phyloP scores from a whole-genome alignment of 768 basidiomycete species.

The Sutorius australiensis region DNA sequence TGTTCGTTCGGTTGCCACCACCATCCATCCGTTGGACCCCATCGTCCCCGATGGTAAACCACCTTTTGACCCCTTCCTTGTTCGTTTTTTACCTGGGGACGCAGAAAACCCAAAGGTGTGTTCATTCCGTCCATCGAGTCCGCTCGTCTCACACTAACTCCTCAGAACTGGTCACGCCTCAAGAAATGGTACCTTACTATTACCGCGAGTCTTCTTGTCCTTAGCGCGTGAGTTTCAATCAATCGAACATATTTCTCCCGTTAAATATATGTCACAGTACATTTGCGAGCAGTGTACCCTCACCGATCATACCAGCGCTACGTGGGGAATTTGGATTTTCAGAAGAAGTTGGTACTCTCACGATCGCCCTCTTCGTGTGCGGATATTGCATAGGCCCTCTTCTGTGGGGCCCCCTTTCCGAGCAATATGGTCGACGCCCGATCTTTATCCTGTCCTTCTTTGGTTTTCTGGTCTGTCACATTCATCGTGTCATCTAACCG shows the following conservation, averaged over 20 bases:
- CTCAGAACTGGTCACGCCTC: conserved; percentile 47
- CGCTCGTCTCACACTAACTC: conserved; percentile 1
- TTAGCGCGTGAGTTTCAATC: conserved; percentile 46
- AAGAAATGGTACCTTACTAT: conserved; percentile 53
- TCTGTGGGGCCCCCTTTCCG: conserved; percentile 55
- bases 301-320: conserved; percentile 44
- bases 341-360: conserved; percentile 48
- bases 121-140: neutral
- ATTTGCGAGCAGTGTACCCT: conserved; percentile 59
- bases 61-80: conserved; percentile 27
- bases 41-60: conserved; percentile 10
- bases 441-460: conserved; percentile 56
- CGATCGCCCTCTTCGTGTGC: conserved; percentile 60
- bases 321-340: conserved; percentile 47
- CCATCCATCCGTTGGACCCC: conserved; percentile 13
- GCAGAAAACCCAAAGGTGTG: conserved; percentile 45
- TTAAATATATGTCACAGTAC: conserved; percentile 38
- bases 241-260: neutral
- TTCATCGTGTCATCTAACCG: neutral
- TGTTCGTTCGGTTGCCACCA: conserved; percentile 9
- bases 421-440: conserved; percentile 55
- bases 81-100: conserved; percentile 36
- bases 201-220: conserved; percentile 45
- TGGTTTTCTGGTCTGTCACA: conserved; percentile 44
- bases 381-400: conserved; percentile 66